A percentile compares a stretch with the other conserved stretches of the same genome.
These are phyloP conservation scores for Rhodotorula mucilaginosa DNA, from an alignment of 1,284 basidiomycete genomes.

Conservation along the genomic window DNA sequence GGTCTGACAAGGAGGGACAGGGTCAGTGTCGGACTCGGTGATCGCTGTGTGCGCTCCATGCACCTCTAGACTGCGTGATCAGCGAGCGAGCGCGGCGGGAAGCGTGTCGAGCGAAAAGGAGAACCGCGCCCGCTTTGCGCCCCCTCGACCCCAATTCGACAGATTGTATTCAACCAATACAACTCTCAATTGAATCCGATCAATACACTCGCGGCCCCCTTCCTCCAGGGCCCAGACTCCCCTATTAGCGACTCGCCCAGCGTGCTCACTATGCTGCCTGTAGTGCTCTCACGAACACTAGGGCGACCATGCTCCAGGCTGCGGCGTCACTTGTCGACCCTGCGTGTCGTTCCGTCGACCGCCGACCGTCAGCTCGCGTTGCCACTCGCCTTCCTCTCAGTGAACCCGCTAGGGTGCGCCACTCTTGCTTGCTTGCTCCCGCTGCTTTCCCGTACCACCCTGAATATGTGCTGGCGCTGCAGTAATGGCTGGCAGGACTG, in stretches of 20 bases:
- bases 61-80: background rate
- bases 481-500: conserved; percentile 19
- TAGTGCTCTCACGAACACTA: too few species aligned
- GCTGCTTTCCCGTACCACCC: background rate
- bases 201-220: too few species aligned
- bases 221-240: too few species aligned
- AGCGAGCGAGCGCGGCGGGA: background rate
- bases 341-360: conserved; percentile 3
- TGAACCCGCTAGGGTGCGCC: conserved; percentile 15
- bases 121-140: background rate
- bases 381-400: conserved; percentile 27
- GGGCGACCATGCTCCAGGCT: too few species aligned
- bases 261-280: too few species aligned
- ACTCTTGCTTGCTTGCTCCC: background rate
- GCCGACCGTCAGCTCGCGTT: conserved; percentile 27
- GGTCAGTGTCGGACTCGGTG: background rate
- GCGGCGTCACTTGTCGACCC: conserved; percentile 4
- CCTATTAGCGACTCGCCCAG: too few species aligned
- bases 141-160: too few species aligned
- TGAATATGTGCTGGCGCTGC: background rate
- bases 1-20: background rate
- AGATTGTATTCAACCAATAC: too few species aligned
- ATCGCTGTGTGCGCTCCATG: background rate
- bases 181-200: too few species aligned
- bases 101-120: background rate